A percentile compares a stretch with the other conserved stretches of the same genome.
Conservation (phyloP, 768 basidiomycete genomes). For the Calocera viscosa region DNA sequence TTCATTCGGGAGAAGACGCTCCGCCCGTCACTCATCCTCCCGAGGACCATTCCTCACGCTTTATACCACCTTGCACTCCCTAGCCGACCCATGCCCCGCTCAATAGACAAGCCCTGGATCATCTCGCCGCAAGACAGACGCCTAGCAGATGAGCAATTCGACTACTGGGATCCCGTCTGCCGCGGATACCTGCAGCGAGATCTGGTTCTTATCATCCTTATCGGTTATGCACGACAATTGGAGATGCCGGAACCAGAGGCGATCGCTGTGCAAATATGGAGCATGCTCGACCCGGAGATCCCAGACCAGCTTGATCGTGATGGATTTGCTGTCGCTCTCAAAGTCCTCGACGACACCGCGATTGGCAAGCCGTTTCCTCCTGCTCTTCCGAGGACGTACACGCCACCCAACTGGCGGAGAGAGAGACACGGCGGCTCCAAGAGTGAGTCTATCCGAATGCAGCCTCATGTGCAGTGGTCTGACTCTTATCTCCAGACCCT, state of each 20-base stretch:
- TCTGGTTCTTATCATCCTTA: conserved; percentile 2
- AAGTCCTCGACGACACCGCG: not conserved
- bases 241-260: not conserved
- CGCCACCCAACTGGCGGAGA: not conserved
- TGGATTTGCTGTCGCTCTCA: not conserved
- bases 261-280: conserved; percentile 2
- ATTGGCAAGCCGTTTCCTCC: not conserved
- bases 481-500: not conserved
- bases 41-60: not conserved
- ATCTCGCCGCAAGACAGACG: not conserved
- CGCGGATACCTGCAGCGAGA: conserved; percentile 1
- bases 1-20: conserved; percentile 9
- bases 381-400: not conserved
- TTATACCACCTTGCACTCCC: not conserved
- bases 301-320: conserved; percentile 3
- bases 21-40: not conserved
- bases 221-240: not conserved
- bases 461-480: not conserved
- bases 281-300: not conserved
- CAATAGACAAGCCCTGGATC: not conserved
- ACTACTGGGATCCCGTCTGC: conserved; percentile 5
- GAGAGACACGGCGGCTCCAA: not conserved
- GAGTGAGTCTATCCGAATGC: not conserved
- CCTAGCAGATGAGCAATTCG: conserved; percentile 6
- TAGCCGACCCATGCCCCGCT: not conserved